Conservation (phyloP, 345 rosid species). For the Arabis hirsuta region DNA sequence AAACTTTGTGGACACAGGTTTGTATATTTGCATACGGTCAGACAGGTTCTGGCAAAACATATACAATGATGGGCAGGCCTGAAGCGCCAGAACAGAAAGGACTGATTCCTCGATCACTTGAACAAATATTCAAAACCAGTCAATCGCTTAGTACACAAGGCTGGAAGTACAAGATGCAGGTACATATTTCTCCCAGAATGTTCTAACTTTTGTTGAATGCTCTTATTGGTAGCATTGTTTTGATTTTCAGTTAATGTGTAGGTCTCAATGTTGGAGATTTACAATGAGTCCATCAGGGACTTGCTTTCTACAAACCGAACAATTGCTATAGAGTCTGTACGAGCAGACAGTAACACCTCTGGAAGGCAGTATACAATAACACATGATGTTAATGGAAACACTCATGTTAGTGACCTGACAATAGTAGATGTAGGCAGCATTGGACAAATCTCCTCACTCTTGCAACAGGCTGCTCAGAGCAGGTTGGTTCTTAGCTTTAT, state of each 20-base stretch:
- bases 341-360: constrained; percentile 56
- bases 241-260: constrained; percentile 25
- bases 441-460: constrained; percentile 72
- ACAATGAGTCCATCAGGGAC: constrained; percentile 90
- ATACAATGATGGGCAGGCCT: constrained; percentile 98
- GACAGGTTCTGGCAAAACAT: constrained; percentile 97
- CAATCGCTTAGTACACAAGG: constrained; percentile 76
- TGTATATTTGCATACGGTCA: constrained; percentile 99
- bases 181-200: constrained; percentile 25
- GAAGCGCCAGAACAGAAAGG: constrained; percentile 72
- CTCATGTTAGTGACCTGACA: constrained; percentile 82
- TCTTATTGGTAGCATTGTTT: constrained; percentile 1
- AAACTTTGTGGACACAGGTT: constrained; percentile 56
- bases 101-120: constrained; percentile 89
- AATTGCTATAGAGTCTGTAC: constrained; percentile 45
- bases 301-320: constrained; percentile 60
- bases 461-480: constrained; percentile 88
- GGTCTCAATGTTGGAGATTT: constrained; percentile 98
- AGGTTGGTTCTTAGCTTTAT: constrained; percentile 51
- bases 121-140: constrained; percentile 82
- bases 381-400: constrained; percentile 83
- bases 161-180: constrained; percentile 99
- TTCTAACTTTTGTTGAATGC: constrained; percentile 7
- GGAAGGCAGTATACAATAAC: constrained; percentile 83
- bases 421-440: constrained; percentile 79